Percentiles rank a stretch among this genome's conserved stretches.
Conservation (phyloP, 129 eudicot species). For the Scalesia atractyloides region DNA sequence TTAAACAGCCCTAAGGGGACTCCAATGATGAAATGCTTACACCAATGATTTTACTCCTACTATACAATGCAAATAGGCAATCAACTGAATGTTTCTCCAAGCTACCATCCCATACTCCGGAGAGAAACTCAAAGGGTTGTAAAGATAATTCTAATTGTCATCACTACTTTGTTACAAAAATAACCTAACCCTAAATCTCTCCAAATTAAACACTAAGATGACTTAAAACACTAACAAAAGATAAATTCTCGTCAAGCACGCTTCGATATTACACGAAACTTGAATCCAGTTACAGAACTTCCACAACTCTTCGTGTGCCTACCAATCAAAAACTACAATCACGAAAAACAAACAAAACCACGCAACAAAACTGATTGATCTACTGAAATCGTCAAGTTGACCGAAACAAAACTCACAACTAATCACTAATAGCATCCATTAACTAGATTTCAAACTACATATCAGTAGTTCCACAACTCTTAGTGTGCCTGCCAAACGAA, state of each 20-base stretch:
- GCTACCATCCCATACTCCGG: background rate
- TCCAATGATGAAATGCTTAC: background rate
- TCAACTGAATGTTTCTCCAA: background rate
- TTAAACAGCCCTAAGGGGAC: background rate
- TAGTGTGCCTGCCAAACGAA: background rate
- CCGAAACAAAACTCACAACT: background rate
- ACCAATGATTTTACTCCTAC: background rate
- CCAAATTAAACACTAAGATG: conserved; percentile 3
- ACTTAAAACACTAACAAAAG: background rate
- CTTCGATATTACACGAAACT: background rate
- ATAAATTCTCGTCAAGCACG: background rate
- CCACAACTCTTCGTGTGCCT: background rate
- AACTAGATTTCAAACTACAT: too few relatives aligned
- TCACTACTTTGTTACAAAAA: background rate
- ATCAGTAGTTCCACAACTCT: background rate
- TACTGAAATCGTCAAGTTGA: background rate
- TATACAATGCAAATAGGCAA: background rate
- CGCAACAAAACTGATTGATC: background rate
- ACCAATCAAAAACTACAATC: background rate
- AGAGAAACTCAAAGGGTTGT: background rate
- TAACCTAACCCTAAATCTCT: conserved; percentile 12
- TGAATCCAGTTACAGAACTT: conserved; percentile 9
- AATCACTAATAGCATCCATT: background rate
- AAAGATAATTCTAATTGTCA: background rate
- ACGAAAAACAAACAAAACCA: background rate